A percentile compares a stretch with the other conserved stretches of the same genome.
Conservation (phyloP, 2,329 filamentous ascomycete genomes). For the Acarospora socialis region DNA sequence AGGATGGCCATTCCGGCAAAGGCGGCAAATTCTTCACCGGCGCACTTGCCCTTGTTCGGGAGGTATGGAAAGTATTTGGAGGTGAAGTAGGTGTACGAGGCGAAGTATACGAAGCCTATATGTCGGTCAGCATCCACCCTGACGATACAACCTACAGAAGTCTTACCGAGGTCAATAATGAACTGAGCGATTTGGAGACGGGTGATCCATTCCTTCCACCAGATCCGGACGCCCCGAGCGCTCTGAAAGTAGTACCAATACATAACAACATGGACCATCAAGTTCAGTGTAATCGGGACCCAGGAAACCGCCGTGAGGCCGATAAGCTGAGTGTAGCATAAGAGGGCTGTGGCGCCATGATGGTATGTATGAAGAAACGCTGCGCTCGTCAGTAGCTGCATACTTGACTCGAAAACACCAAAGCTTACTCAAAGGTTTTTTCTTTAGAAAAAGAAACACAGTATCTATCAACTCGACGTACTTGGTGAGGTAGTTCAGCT, state of each 20-base stretch:
- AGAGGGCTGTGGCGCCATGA: constrained; percentile 88
- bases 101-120: constrained; percentile 90
- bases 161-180: constrained; percentile 83
- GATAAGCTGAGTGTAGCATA: constrained; percentile 95
- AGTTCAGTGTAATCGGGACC: constrained; percentile 85
- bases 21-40: constrained; percentile 92
- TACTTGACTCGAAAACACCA: constrained; percentile 44
- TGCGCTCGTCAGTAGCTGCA: constrained; percentile 14
- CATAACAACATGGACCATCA: constrained; percentile 94
- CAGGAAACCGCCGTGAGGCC: constrained; percentile 87
- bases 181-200: constrained; percentile 95
- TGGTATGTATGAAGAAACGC: constrained; percentile 98
- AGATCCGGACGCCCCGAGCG: constrained; percentile 84
- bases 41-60: constrained; percentile 73
- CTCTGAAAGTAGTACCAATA: constrained; percentile 99
- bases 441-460: constrained; percentile 95
- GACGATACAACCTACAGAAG: not conserved
- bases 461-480: constrained; percentile 93
- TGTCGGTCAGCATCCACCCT: too few relatives aligned
- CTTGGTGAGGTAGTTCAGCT: constrained; percentile 98
- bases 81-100: constrained; percentile 96
- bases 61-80: constrained; percentile 76
- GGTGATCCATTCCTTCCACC: constrained; percentile 99
- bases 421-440: constrained; percentile 77
- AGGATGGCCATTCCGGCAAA: constrained; percentile 85